These are phyloP conservation scores for Jackrogersella minutella DNA, from an alignment of 495 filamentous ascomycete species.

Conservation along the genomic window DNA sequence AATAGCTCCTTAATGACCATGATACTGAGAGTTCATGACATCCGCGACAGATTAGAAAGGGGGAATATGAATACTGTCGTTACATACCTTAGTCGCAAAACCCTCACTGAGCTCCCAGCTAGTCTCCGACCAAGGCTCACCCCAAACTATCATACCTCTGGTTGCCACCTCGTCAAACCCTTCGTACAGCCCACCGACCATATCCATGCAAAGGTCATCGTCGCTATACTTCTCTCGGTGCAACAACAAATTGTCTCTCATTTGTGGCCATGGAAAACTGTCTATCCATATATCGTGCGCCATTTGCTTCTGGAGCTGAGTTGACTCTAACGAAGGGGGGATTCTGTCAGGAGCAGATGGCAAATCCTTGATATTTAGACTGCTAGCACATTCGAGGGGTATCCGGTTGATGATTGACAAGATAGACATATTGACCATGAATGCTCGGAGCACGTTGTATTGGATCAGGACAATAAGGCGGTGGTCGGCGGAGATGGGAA, in stretches of 20 bases:
- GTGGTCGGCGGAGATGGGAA: slow-evolving; percentile 49
- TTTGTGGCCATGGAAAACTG: slow-evolving; percentile 55
- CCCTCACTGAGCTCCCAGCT: slow-evolving; percentile 61
- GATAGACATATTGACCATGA: slow-evolving; percentile 46
- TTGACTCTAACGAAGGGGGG: slow-evolving; percentile 53
- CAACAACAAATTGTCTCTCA: slow-evolving; percentile 59
- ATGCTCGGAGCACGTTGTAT: slow-evolving; percentile 48
- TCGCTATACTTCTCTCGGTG: slow-evolving; percentile 53
- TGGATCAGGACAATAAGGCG: slow-evolving; percentile 47
- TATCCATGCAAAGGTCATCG: slow-evolving; percentile 56
- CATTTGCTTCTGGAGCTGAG: slow-evolving; percentile 47
- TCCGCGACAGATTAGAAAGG: too few species aligned
- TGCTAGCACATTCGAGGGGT: slow-evolving; percentile 39
- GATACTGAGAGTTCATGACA: too few species aligned
- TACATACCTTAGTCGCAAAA: slow-evolving; percentile 58
- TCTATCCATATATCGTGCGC: slow-evolving; percentile 59
- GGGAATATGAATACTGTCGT: too few species aligned
- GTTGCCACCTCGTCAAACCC: slow-evolving; percentile 43
- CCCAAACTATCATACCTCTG: slow-evolving; percentile 60
- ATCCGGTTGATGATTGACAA: slow-evolving; percentile 33
- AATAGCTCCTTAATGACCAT: too few species aligned
- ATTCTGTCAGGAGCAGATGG: slow-evolving; percentile 32
- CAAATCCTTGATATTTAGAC: slow-evolving; percentile 30
- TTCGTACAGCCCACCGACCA: slow-evolving; percentile 56
- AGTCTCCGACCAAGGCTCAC: slow-evolving; percentile 55